Base-by-base conservation (phyloP, 257 asterid genomes). In the Fraxinus quadrangulata region DNA sequence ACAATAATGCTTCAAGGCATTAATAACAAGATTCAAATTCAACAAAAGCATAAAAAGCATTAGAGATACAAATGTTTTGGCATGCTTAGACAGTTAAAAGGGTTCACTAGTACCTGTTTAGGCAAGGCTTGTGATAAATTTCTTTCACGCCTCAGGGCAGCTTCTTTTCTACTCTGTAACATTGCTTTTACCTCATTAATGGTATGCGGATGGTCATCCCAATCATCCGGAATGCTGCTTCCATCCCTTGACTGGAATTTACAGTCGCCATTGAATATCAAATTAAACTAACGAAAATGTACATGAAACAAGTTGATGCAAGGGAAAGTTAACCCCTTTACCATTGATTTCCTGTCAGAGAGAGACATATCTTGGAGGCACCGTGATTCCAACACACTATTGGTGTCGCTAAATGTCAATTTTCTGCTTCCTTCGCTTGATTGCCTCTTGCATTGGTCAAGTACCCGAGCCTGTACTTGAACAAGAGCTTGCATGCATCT, bases 401-500 rank as follows among this genome's bases (percentile, higher is more conserved):
- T 77, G 26, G 72, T 77, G 79, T 82, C 86, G 36, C 81, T 82
- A 67, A 82, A 74, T 54, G 82, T 73, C 28, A 86, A 84, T 40
- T 66, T 82, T 78, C 88, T 80, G 36, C 75, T 73, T 78, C 80
- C 79, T 78, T 86, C 81, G 45, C 42, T 70, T 3, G 85, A 75
- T 75, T 83, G 85, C 78, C 75, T 79, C 81, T 77, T 30, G 9
- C 88, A 70, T 56, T 86, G 86, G 69, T 79, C 86, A 5, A 82
- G 74, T 39, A 84, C 81, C 37, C 79, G 81, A 54, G 88, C 80
- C 71, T 88, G 89, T 4, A 86, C 86, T 47, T 88, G 72, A 26
- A 85, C 81, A 7, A 88, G 86, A 78, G 91, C 88, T 82, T 88
- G 89, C 88, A 86, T 86, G 40, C 87, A 87, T 65, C 67, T 79